Conservation (phyloP, 1,284 basidiomycete genomes). For the Athelia psychrophila region DNA sequence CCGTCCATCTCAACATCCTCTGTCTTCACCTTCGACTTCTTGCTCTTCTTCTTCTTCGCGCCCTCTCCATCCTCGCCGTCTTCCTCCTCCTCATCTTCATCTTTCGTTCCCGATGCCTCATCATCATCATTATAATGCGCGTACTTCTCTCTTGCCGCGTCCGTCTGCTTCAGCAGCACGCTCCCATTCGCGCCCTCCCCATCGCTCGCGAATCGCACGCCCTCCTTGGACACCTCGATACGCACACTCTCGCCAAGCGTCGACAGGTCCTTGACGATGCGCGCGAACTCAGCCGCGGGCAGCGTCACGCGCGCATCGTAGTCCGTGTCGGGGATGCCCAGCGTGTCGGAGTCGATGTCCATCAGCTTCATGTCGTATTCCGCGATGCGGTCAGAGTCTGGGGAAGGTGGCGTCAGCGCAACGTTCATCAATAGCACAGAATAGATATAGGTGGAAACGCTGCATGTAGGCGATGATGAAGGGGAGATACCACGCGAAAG, state of each 20-base stretch:
- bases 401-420: too few species aligned
- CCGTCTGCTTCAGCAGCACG: slow-evolving; percentile 80
- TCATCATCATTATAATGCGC: slow-evolving; percentile 42
- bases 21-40: slow-evolving; percentile 32
- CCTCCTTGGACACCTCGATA: slow-evolving; percentile 96
- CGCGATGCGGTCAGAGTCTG: slow-evolving; percentile 93
- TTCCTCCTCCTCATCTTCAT: slow-evolving; percentile 37
- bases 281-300: slow-evolving; percentile 83
- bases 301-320: slow-evolving; percentile 95
- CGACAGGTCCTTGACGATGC: too few species aligned
- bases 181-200: slow-evolving; percentile 94
- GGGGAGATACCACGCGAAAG: too few species aligned
- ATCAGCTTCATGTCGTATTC: slow-evolving; percentile 99
- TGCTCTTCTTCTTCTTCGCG: slow-evolving; percentile 43
- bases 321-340: slow-evolving; percentile 97
- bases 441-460: background rate
- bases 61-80: slow-evolving; percentile 38
- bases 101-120: slow-evolving; percentile 27
- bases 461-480: too few species aligned
- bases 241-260: slow-evolving; percentile 94
- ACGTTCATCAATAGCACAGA: background rate
- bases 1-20: slow-evolving; percentile 42
- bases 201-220: slow-evolving; percentile 90
- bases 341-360: slow-evolving; percentile 96
- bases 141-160: slow-evolving; percentile 40